These are phyloP conservation scores for Starmerella sp. DNA, from an alignment of 805 yeast species.

Conservation along the genomic window DNA sequence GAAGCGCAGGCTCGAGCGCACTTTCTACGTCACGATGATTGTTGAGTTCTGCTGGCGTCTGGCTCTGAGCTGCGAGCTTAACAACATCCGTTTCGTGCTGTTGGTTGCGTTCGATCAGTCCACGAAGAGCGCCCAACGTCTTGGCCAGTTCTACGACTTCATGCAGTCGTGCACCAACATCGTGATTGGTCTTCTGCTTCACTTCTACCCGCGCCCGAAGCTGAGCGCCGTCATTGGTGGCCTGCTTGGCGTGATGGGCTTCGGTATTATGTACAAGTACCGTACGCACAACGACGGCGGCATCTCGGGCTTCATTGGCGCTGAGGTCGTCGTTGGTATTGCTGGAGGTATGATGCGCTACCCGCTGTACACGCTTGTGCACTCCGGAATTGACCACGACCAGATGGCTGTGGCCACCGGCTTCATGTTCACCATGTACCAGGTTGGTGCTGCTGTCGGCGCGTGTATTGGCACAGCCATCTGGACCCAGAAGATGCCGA, in stretches of 20 bases:
- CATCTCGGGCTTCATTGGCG: slow-evolving; percentile 51
- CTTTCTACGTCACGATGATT: slow-evolving; percentile 56
- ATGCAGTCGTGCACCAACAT: slow-evolving; percentile 53
- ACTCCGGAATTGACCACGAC: slow-evolving; percentile 49
- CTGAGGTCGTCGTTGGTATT: slow-evolving; percentile 52
- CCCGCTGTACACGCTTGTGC: slow-evolving; percentile 51
- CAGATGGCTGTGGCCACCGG: slow-evolving; percentile 55
- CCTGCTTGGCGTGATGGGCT: slow-evolving; percentile 44
- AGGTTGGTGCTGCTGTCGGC: slow-evolving; percentile 57
- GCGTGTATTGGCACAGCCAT: slow-evolving; percentile 57
- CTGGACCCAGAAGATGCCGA: slow-evolving; percentile 53
- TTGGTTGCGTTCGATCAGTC: slow-evolving; percentile 53
- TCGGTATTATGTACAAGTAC: slow-evolving; percentile 49
- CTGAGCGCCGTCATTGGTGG: slow-evolving; percentile 50
- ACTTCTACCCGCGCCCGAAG: slow-evolving; percentile 42
- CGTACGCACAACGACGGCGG: slow-evolving; percentile 38
- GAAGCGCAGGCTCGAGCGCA: slow-evolving; percentile 44
- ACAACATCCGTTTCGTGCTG: slow-evolving; percentile 56
- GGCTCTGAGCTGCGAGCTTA: slow-evolving; percentile 56
- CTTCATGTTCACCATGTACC: slow-evolving; percentile 45
- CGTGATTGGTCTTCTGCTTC: slow-evolving; percentile 44
- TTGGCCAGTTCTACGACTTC: slow-evolving; percentile 50
- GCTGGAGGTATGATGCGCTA: slow-evolving; percentile 67
- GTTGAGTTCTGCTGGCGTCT: slow-evolving; percentile 50
- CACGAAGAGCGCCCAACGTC: slow-evolving; percentile 53